Base-by-base conservation (phyloP, 1,139 yeast species). In the Geotrichum bryndzae region DNA sequence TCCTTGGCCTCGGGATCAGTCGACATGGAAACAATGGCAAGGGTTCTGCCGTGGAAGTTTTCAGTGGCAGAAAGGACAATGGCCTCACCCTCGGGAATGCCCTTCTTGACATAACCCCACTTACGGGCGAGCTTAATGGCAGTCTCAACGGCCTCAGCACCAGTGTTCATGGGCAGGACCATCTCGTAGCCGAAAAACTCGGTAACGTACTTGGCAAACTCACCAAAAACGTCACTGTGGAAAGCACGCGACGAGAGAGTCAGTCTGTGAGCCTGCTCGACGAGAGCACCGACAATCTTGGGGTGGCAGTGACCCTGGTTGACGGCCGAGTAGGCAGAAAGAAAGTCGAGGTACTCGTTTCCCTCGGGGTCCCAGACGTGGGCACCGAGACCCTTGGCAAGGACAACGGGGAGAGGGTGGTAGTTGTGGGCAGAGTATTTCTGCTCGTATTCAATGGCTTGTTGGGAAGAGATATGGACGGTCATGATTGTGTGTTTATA, bases 301-400 rank as follows among this genome's bases (percentile, higher is more conserved):
- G 98, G 98, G 74, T 92, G 98, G 76, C 97, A 92, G 75, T 92
- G 99, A 63, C 99, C 99, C 76, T 94, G 98, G 79, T 94, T 94
- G 51, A 94, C 97, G 13, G 99, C 98, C 50, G 97, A 90, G 77
- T 92, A 92, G 8, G 98, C 97, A 41, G 95, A 87, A 67, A 91
- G 79, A 73, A 91, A 91, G 75, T 91, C 98, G 68, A 91, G 79
- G 67, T 75, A 76, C 65, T 75, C 69, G 53, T 69, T 72, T 65
- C 97, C 97, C 76, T 92, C 98, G 13, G 98, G 97, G 73, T 94
- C 98, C 97, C 97, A 92, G 48, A 94, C 97, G 67, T 89, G 89
- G 46, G 97, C 97, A 58, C 98, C 98, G 65, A 76, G 68, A 23
- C 96, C 98, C 73, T 82, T 86, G 70, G 89, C 81, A 77, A 92